Base-by-base conservation (phyloP, 306 rosid species). In the Dicorynia guianensis region DNA sequence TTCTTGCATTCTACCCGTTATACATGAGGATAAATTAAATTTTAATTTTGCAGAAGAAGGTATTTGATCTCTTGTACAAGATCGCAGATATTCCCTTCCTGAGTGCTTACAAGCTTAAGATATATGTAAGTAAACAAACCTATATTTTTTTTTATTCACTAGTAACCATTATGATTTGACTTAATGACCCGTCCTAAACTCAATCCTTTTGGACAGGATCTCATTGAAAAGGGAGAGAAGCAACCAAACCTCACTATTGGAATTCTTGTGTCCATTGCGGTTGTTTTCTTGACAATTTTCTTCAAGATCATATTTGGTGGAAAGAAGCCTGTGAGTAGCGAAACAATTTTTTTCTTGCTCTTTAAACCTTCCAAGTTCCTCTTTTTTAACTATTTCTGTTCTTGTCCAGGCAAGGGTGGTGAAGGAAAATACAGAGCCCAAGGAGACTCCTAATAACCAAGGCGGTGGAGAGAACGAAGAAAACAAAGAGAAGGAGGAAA, bases 241-340 rank as follows among this genome's bases (percentile, higher is more conserved):
- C 95, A 92, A 72, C 97, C 97, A 11, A 92, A 90, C 73, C 79
- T 94, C 55, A 90, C 96, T 0, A 72, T 94, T 69, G 96, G 98
- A 63, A 59, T 90, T 77, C 56, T 94, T 17, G 87, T 86, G 14
- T 61, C 98, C 13, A 19, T 92, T 55, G 82, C 81, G 56, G 86
- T 87, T 14, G 56, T 94, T 39, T 0, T 91, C 69, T 65, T 92
- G 84, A 80, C 97, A 9, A 60, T 82, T n/a, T 74, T 90, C 76
- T 47, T 88, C 68, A 85, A 74, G 76, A 4, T 92, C 50, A n/a
- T 92, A 72, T 94, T 94, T 34, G 96, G 98, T 12, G 94, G 98
- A 42, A 90, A 90, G 84, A 76, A 89, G 76, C 85, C 82, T 8
- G 92, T 84, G 48, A 89, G 91, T 85, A 44, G 25, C 6, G 11